Evolutionary conservation across 2,329 filamentous ascomycete species (phyloP), one percentile per base, ranked within the genome.

Genomic region (Epichloe glyceriae): DNA sequence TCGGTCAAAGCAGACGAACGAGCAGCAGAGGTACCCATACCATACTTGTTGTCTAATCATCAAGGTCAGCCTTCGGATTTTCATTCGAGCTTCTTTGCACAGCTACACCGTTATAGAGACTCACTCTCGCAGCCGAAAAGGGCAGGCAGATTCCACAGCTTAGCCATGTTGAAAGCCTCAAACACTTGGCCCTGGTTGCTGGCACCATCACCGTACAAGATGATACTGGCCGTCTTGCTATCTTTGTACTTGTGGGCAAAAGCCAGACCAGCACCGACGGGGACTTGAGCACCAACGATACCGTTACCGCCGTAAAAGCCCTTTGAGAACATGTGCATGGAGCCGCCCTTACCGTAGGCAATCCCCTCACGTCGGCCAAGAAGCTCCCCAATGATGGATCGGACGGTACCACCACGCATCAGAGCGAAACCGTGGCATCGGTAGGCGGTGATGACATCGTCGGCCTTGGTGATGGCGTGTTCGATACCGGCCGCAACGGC

Each of bases 161-260:
- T 97, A 57, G 93, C 93, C 93, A 98, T 98, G 84, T 98, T 98
- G 82, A 94, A 98, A 55, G 93, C 90, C 79, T 98, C 93, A 65
- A 98, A 98, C 62, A 98, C 93, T 74, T 98, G 93, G 58, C 93
- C 93, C 78, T 98, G 93, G 79, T 98, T 98, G 78, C 85, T 88
- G 59, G 93, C 93, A 78, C 93, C 93, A 64, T 98, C 93, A 77
- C 93, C 93, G 73, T 98, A 98, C 53, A 98, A 80, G 58, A 91
- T 82, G 60, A 98, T 79, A 56, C 85, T 86, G 56, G 88, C 85
- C 67, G 88, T 91, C 75, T 89, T 85, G 75, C 85, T 83, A 65
- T 79, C 82, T 65, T 82, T 82, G 78, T 98, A 98, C 76, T 96
- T 85, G 76, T 97, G 89, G 55, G 93, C 93, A 64, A 98, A 98